Percentiles rank a stretch among this genome's conserved stretches.
Conservation (phyloP, 768 basidiomycete species). For the Pleurotus tuoliensis region DNA sequence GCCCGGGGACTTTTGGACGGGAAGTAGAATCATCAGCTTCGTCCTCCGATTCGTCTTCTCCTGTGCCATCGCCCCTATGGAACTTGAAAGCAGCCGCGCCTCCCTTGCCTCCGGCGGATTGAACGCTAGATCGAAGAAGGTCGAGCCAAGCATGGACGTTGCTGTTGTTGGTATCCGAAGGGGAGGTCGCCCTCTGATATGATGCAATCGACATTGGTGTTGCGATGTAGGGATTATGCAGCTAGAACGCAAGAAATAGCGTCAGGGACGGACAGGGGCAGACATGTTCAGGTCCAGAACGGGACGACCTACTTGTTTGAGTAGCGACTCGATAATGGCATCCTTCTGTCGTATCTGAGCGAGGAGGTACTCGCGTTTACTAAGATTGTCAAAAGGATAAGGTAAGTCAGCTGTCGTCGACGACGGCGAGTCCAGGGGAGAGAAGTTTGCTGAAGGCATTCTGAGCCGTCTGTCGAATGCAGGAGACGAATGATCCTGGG, state of each 20-base stretch:
- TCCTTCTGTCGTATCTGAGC: conserved; percentile 88
- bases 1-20: background rate
- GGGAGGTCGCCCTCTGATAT: conserved; percentile 73
- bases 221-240: conserved; percentile 78
- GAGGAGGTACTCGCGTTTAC: conserved; percentile 83
- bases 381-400: conserved; percentile 35
- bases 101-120: conserved; percentile 39
- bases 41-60: conserved; percentile 40
- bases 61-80: conserved; percentile 28
- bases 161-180: conserved; percentile 65
- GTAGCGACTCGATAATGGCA: conserved; percentile 76
- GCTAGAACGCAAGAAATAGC: conserved; percentile 28
- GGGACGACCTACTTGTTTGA: conserved; percentile 61
- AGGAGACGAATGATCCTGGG: conserved; percentile 13
- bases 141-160: conserved; percentile 77
- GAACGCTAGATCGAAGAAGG: conserved; percentile 58
- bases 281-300: background rate
- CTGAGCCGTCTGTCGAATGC: background rate
- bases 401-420: conserved; percentile 36
- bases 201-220: conserved; percentile 78
- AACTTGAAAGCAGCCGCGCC: conserved; percentile 42
- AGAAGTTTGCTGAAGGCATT: conserved; percentile 16
- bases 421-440: conserved; percentile 23
- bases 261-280: background rate
- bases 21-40: conserved; percentile 26